Base-by-base conservation (phyloP, 2,329 filamentous ascomycete genomes). In the Colletotrichum liaoningense region DNA sequence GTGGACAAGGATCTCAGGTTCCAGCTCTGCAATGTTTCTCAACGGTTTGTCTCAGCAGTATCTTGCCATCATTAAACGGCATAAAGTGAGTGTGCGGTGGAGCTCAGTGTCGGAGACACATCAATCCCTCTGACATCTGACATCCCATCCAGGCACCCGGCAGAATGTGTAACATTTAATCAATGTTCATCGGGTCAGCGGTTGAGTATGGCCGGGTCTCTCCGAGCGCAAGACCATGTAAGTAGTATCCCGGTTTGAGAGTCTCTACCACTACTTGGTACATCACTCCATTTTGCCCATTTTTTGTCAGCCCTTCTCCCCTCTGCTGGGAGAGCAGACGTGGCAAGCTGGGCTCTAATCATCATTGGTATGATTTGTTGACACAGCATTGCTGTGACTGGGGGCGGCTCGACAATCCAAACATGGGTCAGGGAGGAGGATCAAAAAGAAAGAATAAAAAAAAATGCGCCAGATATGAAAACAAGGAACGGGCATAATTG, bases 401-500 rank as follows among this genome's bases (percentile, higher is more conserved):
- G 66, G 62, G 28, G 54, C 54, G 38, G 67, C 63, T 55, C 55
- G n/a, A 16, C 46, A 60, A 26, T 26, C 22, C 42, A 11, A 49
- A 35, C 38, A 60, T n/a, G 22, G 46, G 38, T 26, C 62, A 52
- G 42, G 42, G 8, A 22, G 42, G 19, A 49, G 42, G 19, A 49
- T 49, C n/a, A 46, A 49, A 49, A 28, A 65, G 49, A 54, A 55
- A 64, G 12, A 12, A 52, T 16, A 56, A 30, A 60, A 33, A 67
- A 67, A 33, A 67, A 67, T 30, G 24, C 42, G 33, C 28, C 55
- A 55, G 38, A 55, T 38, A 46, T 67, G 42, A 55, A 55, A 59
- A 57, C 55, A 67, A 58, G 69, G 49, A 63, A 69, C 30, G 52
- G 28, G 33, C 57, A 38, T 59, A 46, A 16, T 26, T 59, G 35